Evolutionary conservation across 2,329 filamentous ascomycete species (phyloP).

Genomic region (Phoma sp.): DNA sequence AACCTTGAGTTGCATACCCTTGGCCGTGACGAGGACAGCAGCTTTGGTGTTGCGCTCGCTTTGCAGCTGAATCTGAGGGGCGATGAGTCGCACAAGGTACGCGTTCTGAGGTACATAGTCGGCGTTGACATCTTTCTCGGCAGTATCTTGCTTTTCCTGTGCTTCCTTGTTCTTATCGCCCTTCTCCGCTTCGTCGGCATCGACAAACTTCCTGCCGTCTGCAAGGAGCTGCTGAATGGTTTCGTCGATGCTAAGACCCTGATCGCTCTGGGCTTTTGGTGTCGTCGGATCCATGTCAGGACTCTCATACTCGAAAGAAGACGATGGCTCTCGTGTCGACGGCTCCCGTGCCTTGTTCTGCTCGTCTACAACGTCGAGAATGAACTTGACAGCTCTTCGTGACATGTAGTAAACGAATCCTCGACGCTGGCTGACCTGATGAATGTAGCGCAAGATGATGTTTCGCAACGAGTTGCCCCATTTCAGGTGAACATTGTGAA

Average conservation of each 20-base stretch:
- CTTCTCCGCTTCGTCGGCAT: slow-evolving; percentile 65
- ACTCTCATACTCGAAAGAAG: slow-evolving; percentile 17
- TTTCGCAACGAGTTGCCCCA: slow-evolving; percentile 98
- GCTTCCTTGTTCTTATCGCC: slow-evolving; percentile 15
- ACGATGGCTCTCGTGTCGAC: slow-evolving; percentile 42
- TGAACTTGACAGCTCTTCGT: slow-evolving; percentile 93
- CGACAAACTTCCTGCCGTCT: slow-evolving; percentile 83
- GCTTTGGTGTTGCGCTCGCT: slow-evolving; percentile 98
- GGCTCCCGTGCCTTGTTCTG: slow-evolving; percentile 69
- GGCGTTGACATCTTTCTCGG: slow-evolving; percentile 70
- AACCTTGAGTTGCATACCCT: slow-evolving; percentile 97
- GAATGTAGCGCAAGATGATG: slow-evolving; percentile 94
- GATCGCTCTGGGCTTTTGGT: slow-evolving; percentile 54
- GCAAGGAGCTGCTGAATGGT: slow-evolving; percentile 84
- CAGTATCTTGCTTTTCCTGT: slow-evolving; percentile 26
- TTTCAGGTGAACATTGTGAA: slow-evolving; percentile 96
- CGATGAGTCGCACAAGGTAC: slow-evolving; percentile 93
- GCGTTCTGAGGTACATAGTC: slow-evolving; percentile 92
- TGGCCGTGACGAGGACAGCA: slow-evolving; percentile 94
- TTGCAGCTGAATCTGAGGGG: slow-evolving; percentile 96
- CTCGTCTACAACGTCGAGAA: slow-evolving; percentile 95
- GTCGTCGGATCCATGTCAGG: slow-evolving; percentile 36
- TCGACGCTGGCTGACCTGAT: slow-evolving; percentile 93
- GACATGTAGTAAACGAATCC: slow-evolving; percentile 99
- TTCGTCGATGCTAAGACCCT: slow-evolving; percentile 75